Evolutionary conservation across 2,329 filamentous ascomycete species (phyloP).

Genomic region (Zymoseptoria passerinii): DNA sequence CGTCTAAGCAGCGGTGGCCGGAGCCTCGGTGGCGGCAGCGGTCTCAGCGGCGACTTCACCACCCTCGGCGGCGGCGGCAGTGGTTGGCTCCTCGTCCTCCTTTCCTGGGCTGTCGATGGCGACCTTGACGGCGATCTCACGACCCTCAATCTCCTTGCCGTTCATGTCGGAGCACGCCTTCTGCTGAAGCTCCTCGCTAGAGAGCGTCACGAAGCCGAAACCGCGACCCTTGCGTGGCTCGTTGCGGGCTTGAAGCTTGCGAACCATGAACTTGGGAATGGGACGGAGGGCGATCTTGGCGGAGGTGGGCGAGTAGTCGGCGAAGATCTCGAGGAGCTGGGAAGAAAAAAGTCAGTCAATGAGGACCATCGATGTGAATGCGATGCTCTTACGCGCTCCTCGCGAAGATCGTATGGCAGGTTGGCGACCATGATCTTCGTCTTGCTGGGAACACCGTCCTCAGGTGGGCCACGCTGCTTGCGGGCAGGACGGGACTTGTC

Average conservation of each 20-base stretch:
- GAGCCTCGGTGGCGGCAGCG: slow-evolving; percentile 19
- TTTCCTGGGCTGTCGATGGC: slow-evolving; percentile 99
- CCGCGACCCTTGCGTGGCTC: slow-evolving; percentile 98
- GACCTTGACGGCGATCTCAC: slow-evolving; percentile 99
- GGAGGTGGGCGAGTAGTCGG: slow-evolving; percentile 80
- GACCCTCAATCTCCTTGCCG: slow-evolving; percentile 96
- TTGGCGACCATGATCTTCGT: slow-evolving; percentile 99
- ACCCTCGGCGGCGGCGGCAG: slow-evolving; percentile 35
- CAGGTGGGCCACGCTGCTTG: slow-evolving; percentile 87
- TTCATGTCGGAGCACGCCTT: slow-evolving; percentile 99
- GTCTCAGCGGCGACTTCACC: slow-evolving; percentile 26
- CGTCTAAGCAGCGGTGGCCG: not conserved
- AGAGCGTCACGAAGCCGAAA: slow-evolving; percentile 95
- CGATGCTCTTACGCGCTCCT: slow-evolving; percentile 69
- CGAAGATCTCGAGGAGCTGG: slow-evolving; percentile 95
- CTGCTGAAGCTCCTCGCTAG: slow-evolving; percentile 90
- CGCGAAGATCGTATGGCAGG: slow-evolving; percentile 93
- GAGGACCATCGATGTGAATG: not conserved
- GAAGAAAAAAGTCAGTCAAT: slow-evolving; percentile 21
- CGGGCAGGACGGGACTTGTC: slow-evolving; percentile 48
- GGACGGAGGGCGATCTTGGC: slow-evolving; percentile 98
- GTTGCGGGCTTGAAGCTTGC: slow-evolving; percentile 97
- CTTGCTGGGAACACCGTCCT: slow-evolving; percentile 96
- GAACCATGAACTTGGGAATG: slow-evolving; percentile 99
- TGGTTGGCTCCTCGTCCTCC: slow-evolving; percentile 67